These are phyloP conservation scores for Insectozyma bohioensis DNA, from an alignment of 1,139 yeast genomes.

Conservation along the genomic window DNA sequence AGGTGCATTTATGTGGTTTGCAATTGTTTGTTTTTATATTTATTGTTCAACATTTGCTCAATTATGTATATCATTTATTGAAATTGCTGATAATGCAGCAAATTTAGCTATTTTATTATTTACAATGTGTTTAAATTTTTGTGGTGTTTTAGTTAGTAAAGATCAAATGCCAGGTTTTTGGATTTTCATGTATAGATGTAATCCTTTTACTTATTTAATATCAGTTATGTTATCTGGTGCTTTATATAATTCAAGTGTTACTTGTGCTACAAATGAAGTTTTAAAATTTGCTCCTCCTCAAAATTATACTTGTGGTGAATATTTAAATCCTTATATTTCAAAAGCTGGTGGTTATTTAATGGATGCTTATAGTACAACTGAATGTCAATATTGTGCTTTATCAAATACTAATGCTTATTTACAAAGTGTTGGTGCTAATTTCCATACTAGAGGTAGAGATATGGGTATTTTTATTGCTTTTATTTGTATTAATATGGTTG, in stretches of 20 bases:
- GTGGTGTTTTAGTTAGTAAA: constrained; percentile 31
- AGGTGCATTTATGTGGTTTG: constrained; percentile 47
- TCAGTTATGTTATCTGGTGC: constrained; percentile 28
- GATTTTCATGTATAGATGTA: constrained; percentile 61
- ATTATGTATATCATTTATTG: constrained; percentile 35
- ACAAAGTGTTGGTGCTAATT: constrained; percentile 38
- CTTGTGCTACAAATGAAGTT: constrained; percentile 27
- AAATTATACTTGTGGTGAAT: constrained; percentile 57
- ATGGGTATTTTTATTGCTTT: constrained; percentile 53
- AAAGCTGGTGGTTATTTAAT: constrained; percentile 52
- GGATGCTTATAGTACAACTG: constrained; percentile 24
- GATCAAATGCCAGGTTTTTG: constrained; percentile 37
- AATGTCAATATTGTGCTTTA: constrained; percentile 53
- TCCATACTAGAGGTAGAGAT: constrained; percentile 62
- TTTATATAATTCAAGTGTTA: constrained; percentile 23
- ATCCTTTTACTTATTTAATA: constrained; percentile 65
- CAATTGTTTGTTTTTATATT: constrained; percentile 35
- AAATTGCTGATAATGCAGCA: constrained; percentile 40
- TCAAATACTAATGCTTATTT: constrained; percentile 52
- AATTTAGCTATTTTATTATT: constrained; percentile 26
- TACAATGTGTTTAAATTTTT: constrained; percentile 32
- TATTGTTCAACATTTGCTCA: constrained; percentile 38
- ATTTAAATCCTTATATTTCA: constrained; percentile 44
- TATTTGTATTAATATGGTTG: constrained; percentile 51
- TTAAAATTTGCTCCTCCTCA: constrained; percentile 32